phyloP scores from a whole-genome alignment of 1,139 yeast genomes.

The Pneumocystis murina region DNA sequence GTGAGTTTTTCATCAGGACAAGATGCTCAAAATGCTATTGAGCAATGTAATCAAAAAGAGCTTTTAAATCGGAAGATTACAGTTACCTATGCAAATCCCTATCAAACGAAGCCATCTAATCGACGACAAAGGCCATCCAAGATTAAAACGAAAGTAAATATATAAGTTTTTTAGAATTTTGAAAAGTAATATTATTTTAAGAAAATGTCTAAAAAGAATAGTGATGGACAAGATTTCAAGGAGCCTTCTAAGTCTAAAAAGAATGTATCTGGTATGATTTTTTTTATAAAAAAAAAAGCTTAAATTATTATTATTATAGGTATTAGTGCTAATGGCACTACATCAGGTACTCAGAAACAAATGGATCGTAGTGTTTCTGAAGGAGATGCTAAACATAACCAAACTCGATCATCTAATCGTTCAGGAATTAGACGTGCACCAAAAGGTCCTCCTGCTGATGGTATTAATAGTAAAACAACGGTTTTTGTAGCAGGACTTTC shows the following conservation, averaged over 20 bases:
- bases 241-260: not conserved
- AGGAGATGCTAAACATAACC: not conserved
- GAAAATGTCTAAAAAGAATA: not conserved
- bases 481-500: constrained; percentile 38
- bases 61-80: not conserved
- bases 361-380: constrained; percentile 14
- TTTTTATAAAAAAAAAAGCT: not conserved
- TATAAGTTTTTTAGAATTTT: not conserved
- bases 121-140: not conserved
- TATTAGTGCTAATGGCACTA: not conserved
- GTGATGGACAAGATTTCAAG: not conserved
- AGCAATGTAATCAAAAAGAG: constrained; percentile 17
- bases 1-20: constrained; percentile 78
- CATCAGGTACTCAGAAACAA: constrained; percentile 27
- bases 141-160: not conserved
- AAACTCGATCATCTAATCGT: not conserved
- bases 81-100: not conserved
- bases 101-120: not conserved
- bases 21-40: constrained; percentile 81
- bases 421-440: constrained; percentile 2
- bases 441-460: constrained; percentile 15
- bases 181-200: not conserved
- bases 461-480: constrained; percentile 32
- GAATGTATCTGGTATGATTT: not conserved
- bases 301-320: not conserved